Evolutionary conservation across 306 rosid species (phyloP).

Genomic region (Cicer bijugum): DNA sequence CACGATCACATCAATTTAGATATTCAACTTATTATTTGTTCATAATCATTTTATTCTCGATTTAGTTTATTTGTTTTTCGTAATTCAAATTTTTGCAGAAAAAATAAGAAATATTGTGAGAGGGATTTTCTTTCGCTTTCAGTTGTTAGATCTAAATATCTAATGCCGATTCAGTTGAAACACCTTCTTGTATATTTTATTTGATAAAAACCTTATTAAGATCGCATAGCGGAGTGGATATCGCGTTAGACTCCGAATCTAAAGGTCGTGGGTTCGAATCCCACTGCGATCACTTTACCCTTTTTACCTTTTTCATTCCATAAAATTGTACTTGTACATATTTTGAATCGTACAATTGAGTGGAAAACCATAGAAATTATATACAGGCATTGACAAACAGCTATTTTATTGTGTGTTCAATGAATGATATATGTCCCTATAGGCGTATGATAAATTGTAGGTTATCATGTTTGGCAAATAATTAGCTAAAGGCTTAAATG

Average conservation of each 20-base stretch:
- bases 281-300: constrained; percentile 77
- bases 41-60: constrained; percentile 2
- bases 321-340: not conserved
- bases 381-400: not conserved
- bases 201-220: not conserved
- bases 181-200: not conserved
- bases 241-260: constrained; percentile 99
- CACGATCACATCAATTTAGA: not conserved
- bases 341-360: not conserved
- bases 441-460: not conserved
- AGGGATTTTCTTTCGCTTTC: constrained; percentile 9
- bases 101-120: not conserved
- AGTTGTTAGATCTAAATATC: constrained; percentile 14
- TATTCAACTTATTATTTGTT: not conserved
- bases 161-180: not conserved
- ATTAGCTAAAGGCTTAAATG: not conserved
- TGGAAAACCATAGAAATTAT: not conserved
- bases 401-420: not conserved
- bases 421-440: not conserved
- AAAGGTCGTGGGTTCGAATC: constrained; percentile 99
- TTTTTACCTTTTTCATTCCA: not conserved
- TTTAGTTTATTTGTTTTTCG: too few species aligned
- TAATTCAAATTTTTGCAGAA: not conserved
- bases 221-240: constrained; percentile 99
- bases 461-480: not conserved